Evolutionary conservation across 495 filamentous ascomycete species (phyloP).

Genomic region (Annulohypoxylon nitens): DNA sequence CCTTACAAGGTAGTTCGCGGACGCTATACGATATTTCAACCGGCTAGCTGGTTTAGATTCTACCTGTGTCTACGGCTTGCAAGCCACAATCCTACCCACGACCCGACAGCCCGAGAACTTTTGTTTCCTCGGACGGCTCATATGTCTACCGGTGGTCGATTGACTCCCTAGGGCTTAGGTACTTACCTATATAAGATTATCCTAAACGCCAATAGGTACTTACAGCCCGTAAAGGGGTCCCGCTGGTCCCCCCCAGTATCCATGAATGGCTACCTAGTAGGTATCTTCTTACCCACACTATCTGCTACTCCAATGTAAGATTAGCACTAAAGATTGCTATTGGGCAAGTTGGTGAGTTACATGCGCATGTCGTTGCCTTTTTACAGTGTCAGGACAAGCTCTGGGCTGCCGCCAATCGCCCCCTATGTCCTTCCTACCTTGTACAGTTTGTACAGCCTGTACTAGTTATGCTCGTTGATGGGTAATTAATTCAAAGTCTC

Average conservation of each 20-base stretch:
- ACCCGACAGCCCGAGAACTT: constrained; percentile 10
- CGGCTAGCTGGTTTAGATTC: background rate
- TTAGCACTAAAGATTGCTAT: constrained; percentile 15
- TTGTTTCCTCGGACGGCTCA: background rate
- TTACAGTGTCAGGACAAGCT: background rate
- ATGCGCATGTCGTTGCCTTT: constrained; percentile 36
- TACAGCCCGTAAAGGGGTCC: constrained; percentile 12
- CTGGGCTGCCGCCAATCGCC: background rate
- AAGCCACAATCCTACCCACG: background rate
- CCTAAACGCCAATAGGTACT: background rate
- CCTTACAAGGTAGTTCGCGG: background rate
- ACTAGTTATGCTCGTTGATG: background rate
- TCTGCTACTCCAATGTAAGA: constrained; percentile 28
- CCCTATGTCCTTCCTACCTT: background rate
- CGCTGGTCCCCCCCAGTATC: constrained; percentile 8
- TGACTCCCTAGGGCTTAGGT: background rate
- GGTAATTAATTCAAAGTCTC: too few relatives aligned
- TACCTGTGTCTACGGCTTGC: background rate
- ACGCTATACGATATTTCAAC: constrained; percentile 12
- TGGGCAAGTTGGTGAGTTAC: constrained; percentile 30
- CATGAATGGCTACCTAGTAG: background rate
- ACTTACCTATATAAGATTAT: background rate
- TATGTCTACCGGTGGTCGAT: background rate
- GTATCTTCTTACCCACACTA: constrained; percentile 21
- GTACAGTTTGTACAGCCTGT: background rate